Base-by-base conservation (phyloP, 1,284 basidiomycete genomes). In the Rhodotorula sp. region DNA sequence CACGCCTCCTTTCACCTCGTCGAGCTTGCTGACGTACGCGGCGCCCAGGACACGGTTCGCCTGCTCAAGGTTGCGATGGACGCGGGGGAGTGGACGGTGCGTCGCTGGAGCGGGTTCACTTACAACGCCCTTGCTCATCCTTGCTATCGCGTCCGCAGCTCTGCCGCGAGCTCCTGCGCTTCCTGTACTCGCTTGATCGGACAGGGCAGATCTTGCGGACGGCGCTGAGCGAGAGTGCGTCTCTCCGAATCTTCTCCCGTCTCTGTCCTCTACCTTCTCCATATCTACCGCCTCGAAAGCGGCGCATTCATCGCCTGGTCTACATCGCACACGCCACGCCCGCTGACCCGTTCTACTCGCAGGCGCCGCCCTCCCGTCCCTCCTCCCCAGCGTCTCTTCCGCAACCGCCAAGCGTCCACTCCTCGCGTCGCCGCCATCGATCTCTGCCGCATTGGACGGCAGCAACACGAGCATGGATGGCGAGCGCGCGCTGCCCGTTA, bases 111-210 rank as follows among this genome's bases (percentile, higher is more conserved):
- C 50, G 13, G 19, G 44, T 13, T 21, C 4, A 17, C 44, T 44
- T 12, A 44, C 21, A 17, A 21, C 9, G 29, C 12, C 32, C 15
- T 12, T 3, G 10, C 10, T 4, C 51, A 29, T 10, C 4, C 37
- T 29, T 36, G 37, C 37, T 8, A 13, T 56, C 63, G 25, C 50
- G 10, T 10, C 21, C 88, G 88, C 88, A 90, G 75, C 83, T 95
- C 3, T 94, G 90, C 81, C 88, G 90, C 70, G 94, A 97, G 80
- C 84, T 97, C 22, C 82, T 97, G 32, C 87, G 95, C n/a, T 97
- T 97, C 83, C 82, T 97, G 61, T 91, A 90, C 79, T 94, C 91
- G 3, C 90, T 95, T 58, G 94, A 97, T 80, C 79, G 81, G 55
- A 88, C 87, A 0, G 96, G 94, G 12, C 80, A 81, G 19, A 90